Evolutionary conservation across 2,329 filamentous ascomycete species (phyloP).

Genomic region (Ophiostoma piceae): DNA sequence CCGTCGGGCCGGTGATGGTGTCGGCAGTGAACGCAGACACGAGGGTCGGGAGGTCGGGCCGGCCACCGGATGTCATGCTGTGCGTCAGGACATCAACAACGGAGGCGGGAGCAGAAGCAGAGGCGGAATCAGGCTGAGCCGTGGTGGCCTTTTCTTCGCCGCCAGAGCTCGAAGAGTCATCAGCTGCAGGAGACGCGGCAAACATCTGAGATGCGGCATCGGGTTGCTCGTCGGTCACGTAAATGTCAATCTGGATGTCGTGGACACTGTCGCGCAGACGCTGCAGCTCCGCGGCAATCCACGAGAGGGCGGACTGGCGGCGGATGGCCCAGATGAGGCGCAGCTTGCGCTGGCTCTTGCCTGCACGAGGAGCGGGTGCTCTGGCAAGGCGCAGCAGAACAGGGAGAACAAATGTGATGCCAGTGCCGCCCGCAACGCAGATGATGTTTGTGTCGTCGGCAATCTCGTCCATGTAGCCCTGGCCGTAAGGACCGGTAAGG

Average conservation of each 20-base stretch:
- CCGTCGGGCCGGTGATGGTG: conserved; percentile 46
- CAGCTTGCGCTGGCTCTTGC: conserved; percentile 40
- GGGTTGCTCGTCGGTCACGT: not conserved
- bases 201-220: not conserved
- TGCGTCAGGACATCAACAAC: not conserved
- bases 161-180: not conserved
- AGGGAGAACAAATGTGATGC: conserved; percentile 50
- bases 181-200: not conserved
- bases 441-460: conserved; percentile 39
- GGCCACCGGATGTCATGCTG: conserved; percentile 8
- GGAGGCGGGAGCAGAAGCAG: not conserved
- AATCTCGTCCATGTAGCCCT: conserved; percentile 34
- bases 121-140: not conserved
- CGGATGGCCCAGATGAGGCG: conserved; percentile 63
- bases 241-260: conserved; percentile 28
- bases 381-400: conserved; percentile 40
- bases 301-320: conserved; percentile 49
- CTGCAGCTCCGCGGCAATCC: conserved; percentile 54
- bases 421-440: conserved; percentile 13
- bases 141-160: not conserved
- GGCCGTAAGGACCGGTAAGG: conserved; percentile 60
- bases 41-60: conserved; percentile 44
- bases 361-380: conserved; percentile 27
- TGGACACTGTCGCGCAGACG: conserved; percentile 37
- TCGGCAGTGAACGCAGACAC: conserved; percentile 46